phyloP scores from a whole-genome alignment of 352 stramenopile species.

The Phytophthora meadii region DNA sequence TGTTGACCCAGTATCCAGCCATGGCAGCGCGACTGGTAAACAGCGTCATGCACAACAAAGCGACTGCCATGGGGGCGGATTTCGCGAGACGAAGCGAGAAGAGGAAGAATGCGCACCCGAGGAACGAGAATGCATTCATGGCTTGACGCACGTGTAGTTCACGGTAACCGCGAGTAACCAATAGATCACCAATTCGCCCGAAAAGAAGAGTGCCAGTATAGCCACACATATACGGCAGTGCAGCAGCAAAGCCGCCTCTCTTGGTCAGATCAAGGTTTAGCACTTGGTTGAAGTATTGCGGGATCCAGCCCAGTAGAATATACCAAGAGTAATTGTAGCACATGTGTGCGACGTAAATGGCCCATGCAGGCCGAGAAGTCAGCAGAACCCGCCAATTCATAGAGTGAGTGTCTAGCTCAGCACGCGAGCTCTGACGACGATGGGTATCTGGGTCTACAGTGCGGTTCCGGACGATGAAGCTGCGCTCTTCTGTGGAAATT shows the following conservation, averaged over 20 bases:
- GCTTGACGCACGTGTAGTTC: slow-evolving; percentile 79
- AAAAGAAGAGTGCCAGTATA: slow-evolving; percentile 82
- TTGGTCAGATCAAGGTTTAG: slow-evolving; percentile 81
- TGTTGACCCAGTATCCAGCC: slow-evolving; percentile 90
- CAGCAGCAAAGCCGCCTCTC: slow-evolving; percentile 67
- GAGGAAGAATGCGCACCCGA: slow-evolving; percentile 76
- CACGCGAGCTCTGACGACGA: slow-evolving; percentile 43
- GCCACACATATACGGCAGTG: slow-evolving; percentile 80
- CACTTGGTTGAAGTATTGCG: slow-evolving; percentile 85
- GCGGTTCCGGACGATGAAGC: slow-evolving; percentile 75
- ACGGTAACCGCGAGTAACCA: slow-evolving; percentile 70
- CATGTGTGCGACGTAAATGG: slow-evolving; percentile 87
- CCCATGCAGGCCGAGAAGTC: slow-evolving; percentile 73
- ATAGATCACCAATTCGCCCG: slow-evolving; percentile 66
- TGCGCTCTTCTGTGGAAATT: slow-evolving; percentile 65
- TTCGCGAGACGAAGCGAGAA: slow-evolving; percentile 77
- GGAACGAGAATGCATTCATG: slow-evolving; percentile 81
- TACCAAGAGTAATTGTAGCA: slow-evolving; percentile 92
- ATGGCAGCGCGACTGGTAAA: slow-evolving; percentile 80
- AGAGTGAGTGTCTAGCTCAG: slow-evolving; percentile 49
- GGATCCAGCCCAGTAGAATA: slow-evolving; percentile 87
- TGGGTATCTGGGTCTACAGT: slow-evolving; percentile 53
- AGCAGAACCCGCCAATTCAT: slow-evolving; percentile 80
- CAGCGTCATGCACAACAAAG: slow-evolving; percentile 76
- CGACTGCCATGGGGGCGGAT: slow-evolving; percentile 55